Conservation (phyloP, 345 rosid genomes). For the Trapa incisa region DNA sequence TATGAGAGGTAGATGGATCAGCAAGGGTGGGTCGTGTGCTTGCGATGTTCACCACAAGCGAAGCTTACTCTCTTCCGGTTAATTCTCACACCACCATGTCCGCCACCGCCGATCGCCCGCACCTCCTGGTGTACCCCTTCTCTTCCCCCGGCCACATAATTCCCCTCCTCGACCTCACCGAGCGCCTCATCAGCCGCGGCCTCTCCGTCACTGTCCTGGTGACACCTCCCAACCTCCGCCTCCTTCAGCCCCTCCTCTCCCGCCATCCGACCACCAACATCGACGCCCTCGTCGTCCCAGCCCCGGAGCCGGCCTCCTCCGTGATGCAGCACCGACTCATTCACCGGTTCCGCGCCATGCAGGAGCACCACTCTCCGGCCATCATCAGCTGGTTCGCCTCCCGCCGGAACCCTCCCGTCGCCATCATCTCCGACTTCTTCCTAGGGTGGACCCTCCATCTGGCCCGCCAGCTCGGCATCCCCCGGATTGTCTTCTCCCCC, state of each 20-base stretch:
- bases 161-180: slow-evolving; percentile 58
- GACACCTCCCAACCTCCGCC: slow-evolving; percentile 27
- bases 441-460: slow-evolving; percentile 56
- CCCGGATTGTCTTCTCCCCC: slow-evolving; percentile 45
- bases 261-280: slow-evolving; percentile 16
- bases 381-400: slow-evolving; percentile 34
- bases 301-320: neutral
- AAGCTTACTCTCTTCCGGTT: no score
- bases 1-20: no score
- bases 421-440: slow-evolving; percentile 49
- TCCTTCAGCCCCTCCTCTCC: slow-evolving; percentile 30
- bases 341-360: slow-evolving; percentile 15
- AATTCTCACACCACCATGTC: neutral
- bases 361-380: slow-evolving; percentile 25
- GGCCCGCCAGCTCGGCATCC: slow-evolving; percentile 29
- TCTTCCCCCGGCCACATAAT: slow-evolving; percentile 52
- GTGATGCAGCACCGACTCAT: neutral
- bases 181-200: slow-evolving; percentile 32
- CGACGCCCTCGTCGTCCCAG: slow-evolving; percentile 23
- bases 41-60: no score
- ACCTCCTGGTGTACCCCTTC: slow-evolving; percentile 46
- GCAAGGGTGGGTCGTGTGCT: no score
- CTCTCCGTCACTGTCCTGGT: slow-evolving; percentile 31
- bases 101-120: slow-evolving; percentile 13
- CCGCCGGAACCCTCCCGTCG: slow-evolving; percentile 36